Base-by-base conservation (phyloP, 352 stramenopile genomes). In the Phytophthora pseudosyringae region DNA sequence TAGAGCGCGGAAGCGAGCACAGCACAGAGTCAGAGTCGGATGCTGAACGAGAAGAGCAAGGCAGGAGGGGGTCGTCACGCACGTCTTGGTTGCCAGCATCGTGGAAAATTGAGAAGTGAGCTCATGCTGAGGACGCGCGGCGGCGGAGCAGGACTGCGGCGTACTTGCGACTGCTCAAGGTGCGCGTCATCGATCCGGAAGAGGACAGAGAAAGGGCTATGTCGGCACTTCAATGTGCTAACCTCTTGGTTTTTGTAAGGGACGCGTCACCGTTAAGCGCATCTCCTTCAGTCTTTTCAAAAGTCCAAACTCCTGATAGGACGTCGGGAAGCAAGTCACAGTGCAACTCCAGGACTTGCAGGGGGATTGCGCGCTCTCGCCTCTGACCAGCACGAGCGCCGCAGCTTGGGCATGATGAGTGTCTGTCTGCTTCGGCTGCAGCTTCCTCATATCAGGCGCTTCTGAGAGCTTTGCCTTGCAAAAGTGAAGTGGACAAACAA, bases 61-160 rank as follows among this genome's bases (percentile, higher is more conserved):
- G 3, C 6, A 25, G 25, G 15, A 54, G 28, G 13, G 31, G 26
- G 1, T 29, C 31, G 35, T 35, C 40, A 67, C 68, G 7, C 12
- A 80, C 71, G 55, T 74, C 44, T 74, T 76, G 64, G 50, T 67
- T 76, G 68, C 52, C 59, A 80, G 32, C 71, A 80, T 80, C n/a
- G 64, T 41, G 41, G 64, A 38, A 56, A 74, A 75, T 65, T 67
- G 59, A 28, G 29, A 52, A 80, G 44, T 80, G 71, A 69, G 59
- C 18, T 32, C 33, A 15, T 29, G 38, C 21, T 5, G 36, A 36
- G n/a, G 15, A 32, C 28, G 55, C 16, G 33, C 9, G 18, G 49
- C 26, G 15, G n/a, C 28, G 21, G 21, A 21, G 21, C 21, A 21
- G 21, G 21, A 21, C 21, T 21, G 21, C 2, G 1, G 21, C 21